A percentile compares a stretch with the other conserved stretches of the same genome.
These are phyloP conservation scores for Phytophthora hybrid DNA, from an alignment of 352 stramenopile species.

Conservation along the genomic window DNA sequence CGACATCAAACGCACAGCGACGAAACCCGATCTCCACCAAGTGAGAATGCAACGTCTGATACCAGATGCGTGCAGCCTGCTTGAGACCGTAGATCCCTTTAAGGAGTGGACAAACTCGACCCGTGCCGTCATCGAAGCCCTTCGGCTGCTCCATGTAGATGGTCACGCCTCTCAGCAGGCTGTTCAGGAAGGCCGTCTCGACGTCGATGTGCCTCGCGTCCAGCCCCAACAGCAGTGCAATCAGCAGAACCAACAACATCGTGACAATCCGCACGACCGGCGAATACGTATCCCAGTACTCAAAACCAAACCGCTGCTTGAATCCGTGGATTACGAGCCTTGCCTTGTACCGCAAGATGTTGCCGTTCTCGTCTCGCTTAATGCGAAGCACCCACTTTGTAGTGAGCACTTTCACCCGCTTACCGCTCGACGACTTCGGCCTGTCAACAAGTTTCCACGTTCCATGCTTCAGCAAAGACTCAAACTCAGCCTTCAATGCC, in stretches of 20 bases:
- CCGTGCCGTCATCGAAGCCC: too few species aligned
- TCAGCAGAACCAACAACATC: background rate
- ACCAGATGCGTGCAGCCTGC: too few species aligned
- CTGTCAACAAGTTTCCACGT: background rate
- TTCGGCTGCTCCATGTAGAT: too few species aligned
- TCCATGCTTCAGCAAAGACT: background rate
- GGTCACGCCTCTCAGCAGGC: too few species aligned
- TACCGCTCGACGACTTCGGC: background rate
- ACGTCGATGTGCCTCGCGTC: too few species aligned
- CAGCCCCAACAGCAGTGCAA: too few species aligned
- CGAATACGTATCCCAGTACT: background rate
- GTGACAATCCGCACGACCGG: constrained; percentile 5
- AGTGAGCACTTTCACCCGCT: background rate
- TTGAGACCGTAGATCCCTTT: too few species aligned
- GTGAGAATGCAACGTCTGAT: too few species aligned
- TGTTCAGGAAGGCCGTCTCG: too few species aligned
- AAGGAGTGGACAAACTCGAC: too few species aligned
- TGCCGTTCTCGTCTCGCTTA: background rate
- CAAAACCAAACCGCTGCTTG: constrained; percentile 9
- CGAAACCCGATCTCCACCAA: too few species aligned
- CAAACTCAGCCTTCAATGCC: background rate
- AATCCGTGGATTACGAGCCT: background rate
- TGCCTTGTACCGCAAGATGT: background rate
- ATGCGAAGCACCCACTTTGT: background rate
- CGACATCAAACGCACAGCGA: constrained; percentile 1